Conservation (phyloP, 306 rosid genomes). For the Morella rubra region DNA sequence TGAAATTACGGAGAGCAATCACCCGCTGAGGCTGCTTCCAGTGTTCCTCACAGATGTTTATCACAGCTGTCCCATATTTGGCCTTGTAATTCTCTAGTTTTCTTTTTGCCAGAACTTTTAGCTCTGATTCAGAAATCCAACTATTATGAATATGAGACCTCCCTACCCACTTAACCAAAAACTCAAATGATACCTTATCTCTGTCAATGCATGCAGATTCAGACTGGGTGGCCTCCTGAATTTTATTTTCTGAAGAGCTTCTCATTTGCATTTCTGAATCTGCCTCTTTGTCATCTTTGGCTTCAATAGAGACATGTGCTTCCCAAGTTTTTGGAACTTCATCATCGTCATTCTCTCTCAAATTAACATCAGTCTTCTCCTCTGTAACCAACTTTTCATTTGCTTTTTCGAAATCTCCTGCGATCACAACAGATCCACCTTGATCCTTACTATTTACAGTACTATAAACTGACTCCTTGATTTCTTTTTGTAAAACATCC, state of each 20-base stretch:
- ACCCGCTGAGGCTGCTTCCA: slow-evolving; percentile 96
- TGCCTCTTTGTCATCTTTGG: slow-evolving; percentile 38
- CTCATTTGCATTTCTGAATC: slow-evolving; percentile 44
- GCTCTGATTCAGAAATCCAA: slow-evolving; percentile 91
- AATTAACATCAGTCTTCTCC: slow-evolving; percentile 40
- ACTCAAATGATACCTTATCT: slow-evolving; percentile 55
- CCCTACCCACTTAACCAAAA: slow-evolving; percentile 94
- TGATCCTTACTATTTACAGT: slow-evolving; percentile 37
- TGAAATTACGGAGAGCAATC: slow-evolving; percentile 62
- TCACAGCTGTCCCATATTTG: slow-evolving; percentile 76
- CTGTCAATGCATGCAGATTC: slow-evolving; percentile 48
- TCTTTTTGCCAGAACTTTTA: slow-evolving; percentile 91
- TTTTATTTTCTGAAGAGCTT: slow-evolving; percentile 47
- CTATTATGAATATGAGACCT: slow-evolving; percentile 88
- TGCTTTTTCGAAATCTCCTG: slow-evolving; percentile 49
- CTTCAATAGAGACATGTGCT: slow-evolving; percentile 42
- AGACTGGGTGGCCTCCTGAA: slow-evolving; percentile 47
- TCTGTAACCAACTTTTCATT: slow-evolving; percentile 41
- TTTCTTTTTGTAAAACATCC: slow-evolving; percentile 37
- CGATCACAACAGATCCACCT: slow-evolving; percentile 47
- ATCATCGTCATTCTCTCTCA: slow-evolving; percentile 40
- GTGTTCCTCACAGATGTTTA: slow-evolving; percentile 84
- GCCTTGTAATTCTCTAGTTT: slow-evolving; percentile 97
- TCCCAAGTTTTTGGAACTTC: slow-evolving; percentile 51
- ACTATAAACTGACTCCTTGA: slow-evolving; percentile 44